Evolutionary conservation across 1,284 basidiomycete species (phyloP), one percentile per base, ranked within the genome.

Genomic region (Heterobasidion occidentale): DNA sequence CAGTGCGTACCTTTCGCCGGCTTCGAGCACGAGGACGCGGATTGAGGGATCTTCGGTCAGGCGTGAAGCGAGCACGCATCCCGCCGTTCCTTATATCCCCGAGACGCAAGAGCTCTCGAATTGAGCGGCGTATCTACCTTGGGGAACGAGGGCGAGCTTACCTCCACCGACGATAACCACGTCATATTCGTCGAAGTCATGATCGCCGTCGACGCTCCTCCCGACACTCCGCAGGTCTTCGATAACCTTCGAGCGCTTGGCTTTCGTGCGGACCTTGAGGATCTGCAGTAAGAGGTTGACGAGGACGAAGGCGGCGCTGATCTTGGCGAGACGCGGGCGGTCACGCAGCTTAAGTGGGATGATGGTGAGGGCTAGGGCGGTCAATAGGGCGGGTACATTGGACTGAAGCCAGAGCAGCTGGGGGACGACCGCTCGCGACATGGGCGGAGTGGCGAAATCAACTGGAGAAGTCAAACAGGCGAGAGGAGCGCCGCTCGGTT

Each of bases 121-220:
- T 4, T 27, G 27, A 27, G 27, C 27, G 27, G 27, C 4, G 27
- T 27, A 27, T 5, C 27, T 27, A 27, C 27, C 27, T 1, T 27
- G 27, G 27, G 27, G 27, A 27, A 14, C 7, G 6, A 7, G 19
- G n/a, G 15, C 51, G 14, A 12, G 61, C 70, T 42, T 59, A 83
- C 84, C 84, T 70, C 84, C 84, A 19, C 84, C 84, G 42, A 83
- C 75, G 51, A 87, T 69, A 53, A 88, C 76, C 19, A 86, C 71
- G 67, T 88, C 85, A 60, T 78, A 85, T 56, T 79, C 77, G 54
- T 73, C 69, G 36, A 58, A 53, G n/a, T 53, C 50, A 14, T 51
- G 36, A 36, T 19, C 50, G 17, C n/a, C n/a, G 3, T 11, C 34
- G n/a, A 42, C 38, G n/a, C 38, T n/a, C 38, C 38, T 42, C 2